These are phyloP conservation scores for Saccharomycopsis fodiens DNA, from an alignment of 805 yeast species.

Conservation along the genomic window DNA sequence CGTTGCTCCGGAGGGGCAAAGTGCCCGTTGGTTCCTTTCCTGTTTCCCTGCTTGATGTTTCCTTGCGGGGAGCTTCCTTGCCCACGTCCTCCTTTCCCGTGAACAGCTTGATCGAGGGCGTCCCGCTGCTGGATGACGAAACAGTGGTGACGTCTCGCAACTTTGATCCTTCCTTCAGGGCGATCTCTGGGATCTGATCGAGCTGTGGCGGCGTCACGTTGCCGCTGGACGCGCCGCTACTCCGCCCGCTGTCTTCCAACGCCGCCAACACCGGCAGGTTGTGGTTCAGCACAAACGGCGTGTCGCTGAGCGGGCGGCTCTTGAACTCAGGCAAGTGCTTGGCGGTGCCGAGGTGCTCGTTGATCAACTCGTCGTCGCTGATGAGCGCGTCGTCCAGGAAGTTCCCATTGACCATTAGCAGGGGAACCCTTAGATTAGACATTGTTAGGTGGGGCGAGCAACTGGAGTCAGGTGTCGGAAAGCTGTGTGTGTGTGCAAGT, in stretches of 20 bases:
- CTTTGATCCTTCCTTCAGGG: conserved; percentile 19
- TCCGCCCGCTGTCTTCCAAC: too few relatives aligned
- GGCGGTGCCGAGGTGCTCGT: not conserved
- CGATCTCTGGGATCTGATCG: not conserved
- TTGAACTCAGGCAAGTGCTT: conserved; percentile 46
- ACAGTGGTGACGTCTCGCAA: not conserved
- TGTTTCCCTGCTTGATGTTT: too few relatives aligned
- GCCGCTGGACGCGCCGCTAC: conserved; percentile 26
- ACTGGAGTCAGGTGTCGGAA: too few relatives aligned
- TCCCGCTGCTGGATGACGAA: too few relatives aligned
- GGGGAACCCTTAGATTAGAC: too few relatives aligned
- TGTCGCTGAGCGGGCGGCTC: conserved; percentile 66
- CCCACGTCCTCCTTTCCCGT: too few relatives aligned
- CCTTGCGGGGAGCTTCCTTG: conserved; percentile 24
- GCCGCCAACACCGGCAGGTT: conserved; percentile 26
- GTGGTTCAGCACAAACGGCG: conserved; percentile 43
- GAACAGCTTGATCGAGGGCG: too few relatives aligned
- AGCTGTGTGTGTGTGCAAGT: too few relatives aligned
- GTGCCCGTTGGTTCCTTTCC: too few relatives aligned
- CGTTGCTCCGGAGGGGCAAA: too few relatives aligned
- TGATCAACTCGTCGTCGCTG: conserved; percentile 4
- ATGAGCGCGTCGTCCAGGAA: conserved; percentile 2
- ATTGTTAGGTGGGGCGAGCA: too few relatives aligned
- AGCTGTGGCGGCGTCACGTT: conserved; percentile 5
- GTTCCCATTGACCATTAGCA: not conserved